These are phyloP conservation scores for Mycena alexandri DNA, from an alignment of 768 basidiomycete genomes.

Conservation along the genomic window DNA sequence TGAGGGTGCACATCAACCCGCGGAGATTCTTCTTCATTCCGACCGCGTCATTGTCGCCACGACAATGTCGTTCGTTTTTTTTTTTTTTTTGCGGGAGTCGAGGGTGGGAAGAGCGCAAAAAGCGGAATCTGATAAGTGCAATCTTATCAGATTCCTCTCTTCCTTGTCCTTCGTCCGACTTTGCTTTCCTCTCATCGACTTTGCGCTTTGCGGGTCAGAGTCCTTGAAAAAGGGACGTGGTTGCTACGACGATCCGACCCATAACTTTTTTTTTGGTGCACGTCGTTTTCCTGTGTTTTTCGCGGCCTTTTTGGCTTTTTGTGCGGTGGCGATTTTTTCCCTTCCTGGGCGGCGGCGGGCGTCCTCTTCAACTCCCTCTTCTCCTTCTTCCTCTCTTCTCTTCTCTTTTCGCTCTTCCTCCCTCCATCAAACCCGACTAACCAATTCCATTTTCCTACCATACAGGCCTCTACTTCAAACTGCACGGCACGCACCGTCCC, in stretches of 20 bases:
- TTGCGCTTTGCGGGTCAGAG: too few species aligned
- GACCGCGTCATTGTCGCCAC: too few species aligned
- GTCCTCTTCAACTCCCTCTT: not conserved
- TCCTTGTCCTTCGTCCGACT: too few species aligned
- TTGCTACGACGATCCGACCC: too few species aligned
- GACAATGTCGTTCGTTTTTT: not conserved
- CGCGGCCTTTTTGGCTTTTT: not conserved
- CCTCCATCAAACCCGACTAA: constrained; percentile 8
- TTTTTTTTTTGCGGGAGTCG: too few species aligned
- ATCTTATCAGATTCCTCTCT: constrained; percentile 29
- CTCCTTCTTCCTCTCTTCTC: not conserved
- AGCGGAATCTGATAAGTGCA: constrained; percentile 3
- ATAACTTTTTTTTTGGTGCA: not conserved
- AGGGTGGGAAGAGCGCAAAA: too few species aligned
- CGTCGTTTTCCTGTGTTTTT: not conserved
- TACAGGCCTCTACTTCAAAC: constrained; percentile 96
- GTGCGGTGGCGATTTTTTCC: not conserved
- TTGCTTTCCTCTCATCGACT: too few species aligned
- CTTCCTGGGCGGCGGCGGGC: not conserved
- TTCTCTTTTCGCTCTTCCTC: not conserved
- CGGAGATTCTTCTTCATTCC: too few species aligned
- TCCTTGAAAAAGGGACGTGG: too few species aligned
- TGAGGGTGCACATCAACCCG: too few species aligned
- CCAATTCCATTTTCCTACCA: constrained; percentile 15
- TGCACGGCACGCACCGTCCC: constrained; percentile 96